phyloP scores from a whole-genome alignment of 2,329 filamentous ascomycete genomes.

The Fusarium buxicola region DNA sequence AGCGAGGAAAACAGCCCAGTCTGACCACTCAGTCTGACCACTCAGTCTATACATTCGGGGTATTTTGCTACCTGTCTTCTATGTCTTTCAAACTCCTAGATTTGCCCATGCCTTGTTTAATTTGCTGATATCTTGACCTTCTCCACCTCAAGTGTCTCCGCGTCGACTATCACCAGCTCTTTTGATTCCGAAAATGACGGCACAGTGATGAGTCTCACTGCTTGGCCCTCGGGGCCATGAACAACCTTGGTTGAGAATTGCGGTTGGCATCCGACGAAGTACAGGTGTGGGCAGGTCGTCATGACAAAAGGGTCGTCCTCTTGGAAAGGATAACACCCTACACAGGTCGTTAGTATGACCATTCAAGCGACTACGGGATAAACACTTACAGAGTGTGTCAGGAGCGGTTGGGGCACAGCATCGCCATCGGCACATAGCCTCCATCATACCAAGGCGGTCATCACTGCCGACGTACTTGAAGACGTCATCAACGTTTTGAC shows the following conservation, averaged over 20 bases:
- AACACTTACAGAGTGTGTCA: constrained; percentile 86
- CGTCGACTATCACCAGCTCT: constrained; percentile 85
- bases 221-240: constrained; percentile 73
- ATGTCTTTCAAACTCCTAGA: constrained; percentile 4
- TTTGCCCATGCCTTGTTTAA: constrained; percentile 15
- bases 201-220: constrained; percentile 82
- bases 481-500: constrained; percentile 94
- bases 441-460: constrained; percentile 88
- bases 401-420: constrained; percentile 93
- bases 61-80: constrained; percentile 32
- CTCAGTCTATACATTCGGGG: constrained; percentile 25
- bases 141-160: constrained; percentile 85
- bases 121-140: constrained; percentile 67
- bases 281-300: constrained; percentile 86
- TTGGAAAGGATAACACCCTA: constrained; percentile 96
- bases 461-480: constrained; percentile 88
- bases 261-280: constrained; percentile 88
- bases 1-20: constrained; percentile 5
- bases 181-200: constrained; percentile 84
- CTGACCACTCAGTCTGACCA: background rate
- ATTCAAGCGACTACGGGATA: background rate
- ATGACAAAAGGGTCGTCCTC: constrained; percentile 92
- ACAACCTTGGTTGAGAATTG: constrained; percentile 79
- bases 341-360: constrained; percentile 24
- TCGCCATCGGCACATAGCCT: constrained; percentile 92